Base-by-base conservation (phyloP, 2,329 filamentous ascomycete genomes). In the Aspergillus bombycis region DNA sequence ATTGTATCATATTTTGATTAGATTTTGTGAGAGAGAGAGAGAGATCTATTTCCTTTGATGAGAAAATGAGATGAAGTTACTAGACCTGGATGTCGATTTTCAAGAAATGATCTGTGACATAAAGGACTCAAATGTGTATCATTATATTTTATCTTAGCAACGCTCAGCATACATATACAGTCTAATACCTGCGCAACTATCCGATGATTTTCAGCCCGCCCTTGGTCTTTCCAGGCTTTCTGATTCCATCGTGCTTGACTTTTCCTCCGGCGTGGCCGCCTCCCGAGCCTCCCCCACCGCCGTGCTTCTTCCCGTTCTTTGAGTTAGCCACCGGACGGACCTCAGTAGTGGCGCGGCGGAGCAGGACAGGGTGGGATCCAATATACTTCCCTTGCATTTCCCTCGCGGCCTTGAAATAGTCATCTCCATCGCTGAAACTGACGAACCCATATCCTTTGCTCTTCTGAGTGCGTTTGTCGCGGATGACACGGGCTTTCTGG, bases 311-410 rank as follows among this genome's bases (percentile, higher is more conserved):
- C 62, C 91, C 89, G 72, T 87, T 88, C 70, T 87, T 86, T 50
- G 85, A 84, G 67, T 90, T 89, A n/a, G 84, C 85, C 14, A 89
- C 84, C 5, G 93, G 88, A 75, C 92, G 93, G 78, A 99, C 93
- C 78, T 98, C 94, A 7, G 94, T 97, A 70, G 90, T 96, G 68
- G 92, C 93, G 77, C 95, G 92, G 78, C 91, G 89, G 69, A 98
- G 86, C 30, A 92, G 83, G 32, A 97, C 92, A 0, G 95, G 95
- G 78, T 98, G 95, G 77, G 93, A 97, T 72, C 96, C 94, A 75
- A 99, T 98, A 80, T 99, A 99, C 81, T 99, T 98, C 71, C 94
- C 94, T 74, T 97, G 92, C 95, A 98, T 98, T 81, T 98, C 94
- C 81, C 95, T 93, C 72, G 93, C 94, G 1, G 95, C 94, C 72